A percentile compares a stretch with the other conserved stretches of the same genome.
phyloP scores from a whole-genome alignment of 352 stramenopile species.

The Globisporangium heterothallicum region DNA sequence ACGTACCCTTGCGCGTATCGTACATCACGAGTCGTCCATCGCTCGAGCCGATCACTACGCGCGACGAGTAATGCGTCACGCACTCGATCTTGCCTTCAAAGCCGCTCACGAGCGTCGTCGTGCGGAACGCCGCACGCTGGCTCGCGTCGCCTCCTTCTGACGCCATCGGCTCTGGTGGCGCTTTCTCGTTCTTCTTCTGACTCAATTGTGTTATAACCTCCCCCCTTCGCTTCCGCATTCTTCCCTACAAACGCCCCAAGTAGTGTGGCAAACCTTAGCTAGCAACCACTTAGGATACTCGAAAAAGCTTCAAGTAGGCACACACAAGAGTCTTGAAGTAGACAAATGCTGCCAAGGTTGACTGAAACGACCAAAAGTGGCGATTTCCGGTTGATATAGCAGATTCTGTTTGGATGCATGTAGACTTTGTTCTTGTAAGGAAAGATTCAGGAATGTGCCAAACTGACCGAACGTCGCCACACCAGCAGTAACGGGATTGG shows the following conservation, averaged over 20 bases:
- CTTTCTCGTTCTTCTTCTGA: conserved; percentile 1
- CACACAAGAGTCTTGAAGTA: too few species aligned
- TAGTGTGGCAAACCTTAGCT: not conserved
- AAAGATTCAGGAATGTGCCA: too few species aligned
- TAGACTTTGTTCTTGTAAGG: not conserved
- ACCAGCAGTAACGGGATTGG: too few species aligned
- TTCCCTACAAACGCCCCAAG: not conserved
- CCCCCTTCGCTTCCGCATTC: not conserved
- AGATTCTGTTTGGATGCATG: not conserved
- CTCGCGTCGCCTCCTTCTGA: conserved; percentile 15
- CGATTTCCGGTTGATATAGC: not conserved
- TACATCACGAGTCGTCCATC: conserved; percentile 84
- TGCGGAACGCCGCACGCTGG: conserved; percentile 71
- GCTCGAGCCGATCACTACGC: conserved; percentile 73
- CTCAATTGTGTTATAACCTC: not conserved
- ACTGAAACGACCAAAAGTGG: not conserved
- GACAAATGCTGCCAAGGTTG: not conserved
- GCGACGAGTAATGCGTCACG: conserved; percentile 84
- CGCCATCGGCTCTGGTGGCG: conserved; percentile 7
- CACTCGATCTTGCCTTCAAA: conserved; percentile 84
- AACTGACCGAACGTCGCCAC: too few species aligned
- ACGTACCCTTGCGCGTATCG: conserved; percentile 80
- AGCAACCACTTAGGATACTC: too few species aligned
- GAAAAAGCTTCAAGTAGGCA: too few species aligned
- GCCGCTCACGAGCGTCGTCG: conserved; percentile 58